Conservation (phyloP, 148 eudicot species). For the Cornus kousa region DNA sequence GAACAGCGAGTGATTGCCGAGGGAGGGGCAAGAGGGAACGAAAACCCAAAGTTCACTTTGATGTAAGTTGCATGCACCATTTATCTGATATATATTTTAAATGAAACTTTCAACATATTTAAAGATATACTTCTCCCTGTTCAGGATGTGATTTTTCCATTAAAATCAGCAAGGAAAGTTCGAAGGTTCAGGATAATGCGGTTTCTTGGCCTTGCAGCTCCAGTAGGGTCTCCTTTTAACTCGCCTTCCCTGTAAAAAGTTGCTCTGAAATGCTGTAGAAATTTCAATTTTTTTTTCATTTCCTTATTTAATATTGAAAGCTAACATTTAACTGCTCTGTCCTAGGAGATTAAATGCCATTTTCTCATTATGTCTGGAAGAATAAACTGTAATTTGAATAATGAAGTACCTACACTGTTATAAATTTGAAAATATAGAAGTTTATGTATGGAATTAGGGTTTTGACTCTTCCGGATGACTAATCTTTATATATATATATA, state of each 20-base stretch:
- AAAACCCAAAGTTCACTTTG: conserved; percentile 46
- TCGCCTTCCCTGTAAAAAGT: background rate
- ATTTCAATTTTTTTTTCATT: background rate
- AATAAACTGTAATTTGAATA: conserved; percentile 6
- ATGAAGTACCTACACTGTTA: background rate
- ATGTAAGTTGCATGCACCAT: conserved; percentile 26
- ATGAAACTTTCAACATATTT: background rate
- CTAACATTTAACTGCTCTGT: background rate
- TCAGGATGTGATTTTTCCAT: conserved; percentile 24
- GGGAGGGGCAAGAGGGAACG: conserved; percentile 42
- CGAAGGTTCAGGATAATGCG: conserved; percentile 48
- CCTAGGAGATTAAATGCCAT: background rate
- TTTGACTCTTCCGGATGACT: background rate
- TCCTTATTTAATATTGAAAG: background rate
- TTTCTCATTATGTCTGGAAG: background rate
- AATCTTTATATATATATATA: too few relatives aligned
- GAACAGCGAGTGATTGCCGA: conserved; percentile 21
- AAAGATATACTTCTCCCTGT: background rate
- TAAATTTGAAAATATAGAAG: background rate
- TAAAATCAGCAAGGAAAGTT: conserved; percentile 24
- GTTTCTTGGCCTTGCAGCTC: conserved; percentile 49
- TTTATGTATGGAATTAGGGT: background rate
- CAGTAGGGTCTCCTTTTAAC: conserved; percentile 43
- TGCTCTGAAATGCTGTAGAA: background rate
- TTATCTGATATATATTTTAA: background rate